These are phyloP conservation scores for Stylonectria norvegica DNA, from an alignment of 2,329 filamentous ascomycete species.

Conservation along the genomic window DNA sequence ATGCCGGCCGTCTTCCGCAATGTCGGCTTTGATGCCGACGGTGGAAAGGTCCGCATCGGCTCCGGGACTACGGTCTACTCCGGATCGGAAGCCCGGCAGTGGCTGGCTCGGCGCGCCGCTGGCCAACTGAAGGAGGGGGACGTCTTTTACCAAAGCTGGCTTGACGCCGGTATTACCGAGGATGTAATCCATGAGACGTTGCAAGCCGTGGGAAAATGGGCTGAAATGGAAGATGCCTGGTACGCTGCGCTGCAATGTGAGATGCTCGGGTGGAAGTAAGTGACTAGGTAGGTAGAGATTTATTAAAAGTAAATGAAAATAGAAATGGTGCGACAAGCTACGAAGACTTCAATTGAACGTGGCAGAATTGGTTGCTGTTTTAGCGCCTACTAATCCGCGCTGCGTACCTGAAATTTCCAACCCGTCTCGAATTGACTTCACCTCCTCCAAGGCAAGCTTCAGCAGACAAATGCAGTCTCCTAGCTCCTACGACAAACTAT, in stretches of 20 bases:
- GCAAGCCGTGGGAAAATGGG: conserved; percentile 9
- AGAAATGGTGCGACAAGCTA: too few relatives aligned
- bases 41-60: conserved; percentile 3
- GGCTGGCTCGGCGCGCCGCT: conserved; percentile 1
- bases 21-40: conserved; percentile 1
- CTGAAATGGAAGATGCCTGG: conserved; percentile 12
- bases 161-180: conserved; percentile 13
- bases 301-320: too few relatives aligned
- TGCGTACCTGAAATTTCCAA: too few relatives aligned
- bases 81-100: conserved; percentile 3
- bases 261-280: conserved; percentile 8
- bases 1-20: conserved; percentile 14
- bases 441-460: too few relatives aligned
- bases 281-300: too few relatives aligned
- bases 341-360: too few relatives aligned
- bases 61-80: conserved; percentile 1
- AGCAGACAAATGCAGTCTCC: too few relatives aligned
- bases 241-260: conserved; percentile 7
- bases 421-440: too few relatives aligned
- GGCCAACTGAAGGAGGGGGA: conserved; percentile 6
- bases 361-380: too few relatives aligned
- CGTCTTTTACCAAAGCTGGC: conserved; percentile 4
- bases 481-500: too few relatives aligned
- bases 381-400: too few relatives aligned
- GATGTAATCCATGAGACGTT: conserved; percentile 10